Conservation (phyloP, 1,284 basidiomycete species). For the Hemileia vastatrix region DNA sequence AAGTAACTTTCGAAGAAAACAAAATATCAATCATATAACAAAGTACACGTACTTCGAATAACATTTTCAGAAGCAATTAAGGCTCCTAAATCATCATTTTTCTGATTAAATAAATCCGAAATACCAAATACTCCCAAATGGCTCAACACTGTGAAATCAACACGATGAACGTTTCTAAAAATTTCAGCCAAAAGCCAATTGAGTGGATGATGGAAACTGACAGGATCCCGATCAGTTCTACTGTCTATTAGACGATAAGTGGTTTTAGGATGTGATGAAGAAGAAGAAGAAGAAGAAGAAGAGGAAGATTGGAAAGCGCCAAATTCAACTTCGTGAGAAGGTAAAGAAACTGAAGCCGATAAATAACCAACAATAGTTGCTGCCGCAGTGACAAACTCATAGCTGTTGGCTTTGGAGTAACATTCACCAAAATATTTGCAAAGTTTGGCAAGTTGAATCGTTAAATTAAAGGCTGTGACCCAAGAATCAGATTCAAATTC, state of each 20-base stretch:
- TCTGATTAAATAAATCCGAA: conserved; percentile 10
- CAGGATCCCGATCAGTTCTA: conserved; percentile 51
- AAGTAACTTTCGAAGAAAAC: neutral
- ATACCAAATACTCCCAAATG: conserved; percentile 14
- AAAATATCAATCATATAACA: neutral
- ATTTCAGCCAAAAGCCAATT: conserved; percentile 88
- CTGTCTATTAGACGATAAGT: conserved; percentile 30
- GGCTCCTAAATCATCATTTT: conserved; percentile 7
- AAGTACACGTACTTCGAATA: conserved; percentile 8
- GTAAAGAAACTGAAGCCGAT: conserved; percentile 24
- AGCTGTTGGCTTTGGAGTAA: conserved; percentile 54
- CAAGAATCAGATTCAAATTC: conserved; percentile 90
- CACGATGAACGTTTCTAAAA: conserved; percentile 52
- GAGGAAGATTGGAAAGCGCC: conserved; percentile 53
- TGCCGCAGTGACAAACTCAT: conserved; percentile 61
- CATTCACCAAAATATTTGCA: conserved; percentile 80
- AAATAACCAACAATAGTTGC: conserved; percentile 53
- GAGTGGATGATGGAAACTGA: conserved; percentile 89
- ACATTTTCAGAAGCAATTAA: conserved; percentile 14
- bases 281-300: neutral
- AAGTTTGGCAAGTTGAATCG: conserved; percentile 71
- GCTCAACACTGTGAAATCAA: conserved; percentile 57
- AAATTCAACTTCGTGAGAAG: conserved; percentile 55
- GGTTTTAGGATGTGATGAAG: conserved; percentile 34
- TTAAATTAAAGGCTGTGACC: conserved; percentile 87